Evolutionary conservation across 2,329 filamentous ascomycete genomes (phyloP), one percentile per base, ranked within the genome.

Genomic region (Raffaelea deltoideospora): DNA sequence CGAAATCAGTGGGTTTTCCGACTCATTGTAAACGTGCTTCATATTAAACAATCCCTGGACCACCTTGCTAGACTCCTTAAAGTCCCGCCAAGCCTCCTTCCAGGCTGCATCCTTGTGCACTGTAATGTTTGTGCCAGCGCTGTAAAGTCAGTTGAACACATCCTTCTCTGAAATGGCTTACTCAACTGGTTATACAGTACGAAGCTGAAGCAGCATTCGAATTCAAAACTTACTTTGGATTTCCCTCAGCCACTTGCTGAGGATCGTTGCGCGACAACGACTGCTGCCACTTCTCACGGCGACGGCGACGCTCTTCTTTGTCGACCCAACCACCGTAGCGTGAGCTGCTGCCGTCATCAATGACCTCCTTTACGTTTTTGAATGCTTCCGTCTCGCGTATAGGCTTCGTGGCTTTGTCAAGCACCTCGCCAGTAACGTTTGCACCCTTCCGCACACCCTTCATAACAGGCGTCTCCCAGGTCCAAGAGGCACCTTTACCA

Each of bases 51-150:
- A 63, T 40, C 80, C 77, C 59, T 95, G 88, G 55, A 94, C 83
- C 41, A 95, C 60, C 48, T 80, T 85, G 59, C 79, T 94, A 45
- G 76, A 76, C 56, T 98, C 90, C 44, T 81, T 79, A 72, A 96
- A 98, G 35, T 90, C 82, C 50, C 79, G 76, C 90, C 90, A 98
- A n/a, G 86, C 85, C 57, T 96, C 88, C 61, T 94, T 95, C 85
- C 88, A 96, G 18, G 82, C 83, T 13, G 90, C 79, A 49, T 98
- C 90, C 61, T 98, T 98, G 68, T 98, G 90, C 1, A 98, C 57
- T 1, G 88, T 96, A 34, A 98, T 65, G 53, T 93, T 92, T 39
- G 87, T 94, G 41, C 90, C 90, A 41, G 90, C 90, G 40, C 90
- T 95, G 47, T 31, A 5, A 3, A 24, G 32, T 37, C 22, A 22